Percentiles rank a stretch among this genome's conserved stretches.
Evolutionary conservation across 345 rosid species (phyloP).

Genomic region (Clausena lansium): DNA sequence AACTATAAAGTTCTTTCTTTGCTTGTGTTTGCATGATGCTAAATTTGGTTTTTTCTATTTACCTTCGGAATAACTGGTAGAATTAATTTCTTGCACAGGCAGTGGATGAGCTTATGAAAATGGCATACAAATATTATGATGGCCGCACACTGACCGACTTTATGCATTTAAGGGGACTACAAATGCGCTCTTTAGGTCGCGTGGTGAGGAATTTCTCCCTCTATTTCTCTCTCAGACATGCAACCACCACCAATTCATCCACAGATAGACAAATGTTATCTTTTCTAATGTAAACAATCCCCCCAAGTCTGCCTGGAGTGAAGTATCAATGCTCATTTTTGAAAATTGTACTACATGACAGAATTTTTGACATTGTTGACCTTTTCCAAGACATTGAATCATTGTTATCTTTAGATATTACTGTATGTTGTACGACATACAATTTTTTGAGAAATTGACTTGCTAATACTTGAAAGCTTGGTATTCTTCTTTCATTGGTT

Average conservation of each 20-base stretch:
- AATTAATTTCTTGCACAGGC: slow-evolving; percentile 38
- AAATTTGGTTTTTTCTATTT: background rate
- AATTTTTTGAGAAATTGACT: background rate
- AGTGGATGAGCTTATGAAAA: slow-evolving; percentile 45
- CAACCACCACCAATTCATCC: background rate
- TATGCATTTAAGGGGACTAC: slow-evolving; percentile 72
- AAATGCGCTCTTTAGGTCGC: slow-evolving; percentile 57
- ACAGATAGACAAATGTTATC: background rate
- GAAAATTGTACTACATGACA: background rate
- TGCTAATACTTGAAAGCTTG: background rate
- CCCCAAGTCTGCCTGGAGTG: background rate
- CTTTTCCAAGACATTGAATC: slow-evolving; percentile 1
- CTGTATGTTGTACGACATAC: background rate
- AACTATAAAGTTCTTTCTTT: background rate
- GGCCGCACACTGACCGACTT: slow-evolving; percentile 70
- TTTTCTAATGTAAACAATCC: no score
- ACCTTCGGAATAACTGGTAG: slow-evolving; percentile 13
- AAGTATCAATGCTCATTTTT: background rate
- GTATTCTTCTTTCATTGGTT: slow-evolving; percentile 6
- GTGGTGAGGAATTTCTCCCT: slow-evolving; percentile 47
- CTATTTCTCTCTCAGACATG: background rate
- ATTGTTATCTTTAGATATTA: background rate
- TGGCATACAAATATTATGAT: slow-evolving; percentile 56
- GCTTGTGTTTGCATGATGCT: background rate
- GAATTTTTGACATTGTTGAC: background rate